Evolutionary conservation across 2,329 filamentous ascomycete species (phyloP).

Genomic region (Botrytis medusae): DNA sequence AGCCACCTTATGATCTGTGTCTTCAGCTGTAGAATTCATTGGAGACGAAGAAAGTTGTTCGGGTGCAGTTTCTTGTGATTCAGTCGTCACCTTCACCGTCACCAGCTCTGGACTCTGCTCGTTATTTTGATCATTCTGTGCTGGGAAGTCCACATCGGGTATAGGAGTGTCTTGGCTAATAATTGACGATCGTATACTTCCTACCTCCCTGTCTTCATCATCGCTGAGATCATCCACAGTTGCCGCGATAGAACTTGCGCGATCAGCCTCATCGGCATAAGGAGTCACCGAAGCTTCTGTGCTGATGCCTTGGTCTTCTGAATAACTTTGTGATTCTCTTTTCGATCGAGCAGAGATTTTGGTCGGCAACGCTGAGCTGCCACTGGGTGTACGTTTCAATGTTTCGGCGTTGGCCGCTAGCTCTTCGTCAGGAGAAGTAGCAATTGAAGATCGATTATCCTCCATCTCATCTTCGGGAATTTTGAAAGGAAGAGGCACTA

Average conservation of each 20-base stretch:
- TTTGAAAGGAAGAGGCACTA: conserved; percentile 66
- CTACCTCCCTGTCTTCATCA: conserved; percentile 39
- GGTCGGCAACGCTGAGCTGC: conserved; percentile 43
- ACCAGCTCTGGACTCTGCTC: neutral
- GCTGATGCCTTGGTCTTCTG: conserved; percentile 32
- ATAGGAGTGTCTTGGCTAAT: conserved; percentile 25
- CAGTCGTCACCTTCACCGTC: neutral
- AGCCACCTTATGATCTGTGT: no score
- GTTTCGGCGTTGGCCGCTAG: conserved; percentile 54
- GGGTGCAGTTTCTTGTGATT: neutral
- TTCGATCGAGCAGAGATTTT: conserved; percentile 31
- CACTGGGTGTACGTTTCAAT: conserved; percentile 50
- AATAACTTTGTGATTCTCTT: conserved; percentile 33
- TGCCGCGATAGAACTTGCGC: conserved; percentile 55
- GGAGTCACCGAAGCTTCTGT: conserved; percentile 49
- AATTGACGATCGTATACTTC: conserved; percentile 34
- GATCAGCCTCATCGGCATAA: conserved; percentile 39
- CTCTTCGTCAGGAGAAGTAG: conserved; percentile 66
- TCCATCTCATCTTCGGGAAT: conserved; percentile 51
- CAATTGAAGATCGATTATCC: conserved; percentile 63
- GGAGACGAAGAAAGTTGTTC: neutral
- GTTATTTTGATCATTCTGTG: neutral
- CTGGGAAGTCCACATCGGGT: neutral
- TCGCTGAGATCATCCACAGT: conserved; percentile 55
- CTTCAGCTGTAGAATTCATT: neutral